A percentile compares a stretch with the other conserved stretches of the same genome.
Conservation (phyloP, 371 early-diverging fungal genomes). For the Actinomucor elegans region DNA sequence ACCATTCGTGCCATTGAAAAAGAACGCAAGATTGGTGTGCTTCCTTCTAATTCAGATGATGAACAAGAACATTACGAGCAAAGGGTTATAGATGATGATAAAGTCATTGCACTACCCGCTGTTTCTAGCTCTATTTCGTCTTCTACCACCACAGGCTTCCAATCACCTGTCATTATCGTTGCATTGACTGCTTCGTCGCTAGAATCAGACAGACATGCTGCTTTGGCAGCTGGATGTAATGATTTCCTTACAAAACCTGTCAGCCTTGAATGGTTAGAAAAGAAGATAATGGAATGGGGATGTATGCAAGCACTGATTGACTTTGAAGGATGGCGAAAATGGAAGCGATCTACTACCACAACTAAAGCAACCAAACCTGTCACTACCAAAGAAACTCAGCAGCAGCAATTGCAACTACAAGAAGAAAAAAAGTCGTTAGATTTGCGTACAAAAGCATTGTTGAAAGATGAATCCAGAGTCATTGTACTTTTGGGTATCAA, state of each 20-base stretch:
- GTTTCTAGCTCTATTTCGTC: neutral
- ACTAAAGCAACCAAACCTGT: neutral
- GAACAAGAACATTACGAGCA: neutral
- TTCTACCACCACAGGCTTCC: slow-evolving; percentile 25
- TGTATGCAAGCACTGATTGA: slow-evolving; percentile 92
- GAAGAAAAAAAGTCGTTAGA: slow-evolving; percentile 4
- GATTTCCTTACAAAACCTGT: slow-evolving; percentile 90
- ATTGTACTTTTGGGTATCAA: slow-evolving; percentile 17
- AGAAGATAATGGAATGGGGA: slow-evolving; percentile 91
- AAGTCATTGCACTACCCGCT: too few relatives aligned
- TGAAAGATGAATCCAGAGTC: slow-evolving; percentile 12
- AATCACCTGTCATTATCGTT: slow-evolving; percentile 84
- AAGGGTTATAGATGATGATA: too few relatives aligned
- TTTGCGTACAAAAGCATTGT: slow-evolving; percentile 4
- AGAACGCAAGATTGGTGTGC: slow-evolving; percentile 60
- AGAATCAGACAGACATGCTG: slow-evolving; percentile 75
- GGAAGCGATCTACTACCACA: slow-evolving; percentile 41
- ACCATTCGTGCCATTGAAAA: slow-evolving; percentile 71
- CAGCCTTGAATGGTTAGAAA: slow-evolving; percentile 78
- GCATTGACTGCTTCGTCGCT: slow-evolving; percentile 83
- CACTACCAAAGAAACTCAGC: neutral
- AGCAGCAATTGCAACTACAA: neutral
- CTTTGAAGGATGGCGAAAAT: slow-evolving; percentile 78
- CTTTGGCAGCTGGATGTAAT: slow-evolving; percentile 86
- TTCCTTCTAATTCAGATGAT: slow-evolving; percentile 18